phyloP scores from a whole-genome alignment of 2,329 filamentous ascomycete genomes.

The Chaetothyriales sp. region DNA sequence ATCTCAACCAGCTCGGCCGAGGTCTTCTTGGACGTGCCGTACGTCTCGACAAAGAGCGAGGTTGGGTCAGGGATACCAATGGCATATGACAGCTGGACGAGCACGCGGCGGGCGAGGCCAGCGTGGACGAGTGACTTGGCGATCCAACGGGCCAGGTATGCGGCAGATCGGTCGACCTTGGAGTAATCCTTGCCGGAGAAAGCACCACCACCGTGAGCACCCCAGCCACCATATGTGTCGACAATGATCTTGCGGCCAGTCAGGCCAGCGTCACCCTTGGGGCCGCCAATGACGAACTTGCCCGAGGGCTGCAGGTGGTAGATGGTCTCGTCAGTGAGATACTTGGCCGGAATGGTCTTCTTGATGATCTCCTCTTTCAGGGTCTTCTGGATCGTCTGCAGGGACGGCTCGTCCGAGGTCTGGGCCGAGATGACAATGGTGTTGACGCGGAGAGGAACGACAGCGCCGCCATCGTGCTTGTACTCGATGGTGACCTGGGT shows the following conservation, averaged over 20 bases:
- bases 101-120: conserved; percentile 74
- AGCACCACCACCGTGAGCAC: conserved; percentile 97
- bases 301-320: conserved; percentile 99
- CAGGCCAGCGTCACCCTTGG: conserved; percentile 95
- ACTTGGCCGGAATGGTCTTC: conserved; percentile 80
- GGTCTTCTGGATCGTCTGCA: conserved; percentile 83
- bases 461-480: conserved; percentile 86
- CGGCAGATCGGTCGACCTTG: conserved; percentile 97
- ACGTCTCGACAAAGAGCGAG: conserved; percentile 93
- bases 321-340: conserved; percentile 81
- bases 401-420: conserved; percentile 76
- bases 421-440: conserved; percentile 94
- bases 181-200: conserved; percentile 99
- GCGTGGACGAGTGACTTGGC: conserved; percentile 92
- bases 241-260: conserved; percentile 99
- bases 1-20: conserved; percentile 92
- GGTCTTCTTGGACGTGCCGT: conserved; percentile 80
- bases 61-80: conserved; percentile 97
- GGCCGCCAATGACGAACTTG: conserved; percentile 96
- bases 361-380: conserved; percentile 96
- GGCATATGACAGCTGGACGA: conserved; percentile 98
- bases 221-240: conserved; percentile 99
- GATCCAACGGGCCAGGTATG: conserved; percentile 95
- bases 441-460: conserved; percentile 83
- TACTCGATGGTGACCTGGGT: conserved; percentile 99